Evolutionary conservation across 208 protist species (phyloP).

Genomic region (Leptomonas pyrrhocoris): DNA sequence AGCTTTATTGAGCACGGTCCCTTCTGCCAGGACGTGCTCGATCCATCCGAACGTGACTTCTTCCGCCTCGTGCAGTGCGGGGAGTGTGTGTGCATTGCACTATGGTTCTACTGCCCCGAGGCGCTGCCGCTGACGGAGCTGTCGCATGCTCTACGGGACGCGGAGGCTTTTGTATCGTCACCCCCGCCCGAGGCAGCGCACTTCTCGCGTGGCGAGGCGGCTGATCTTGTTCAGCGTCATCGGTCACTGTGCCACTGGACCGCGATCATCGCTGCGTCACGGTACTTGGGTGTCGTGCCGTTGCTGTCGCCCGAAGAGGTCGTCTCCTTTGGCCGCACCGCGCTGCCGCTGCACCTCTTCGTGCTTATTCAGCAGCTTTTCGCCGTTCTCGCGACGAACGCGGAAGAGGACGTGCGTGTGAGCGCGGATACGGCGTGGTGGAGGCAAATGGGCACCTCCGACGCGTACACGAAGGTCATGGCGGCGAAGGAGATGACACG

Average conservation of each 20-base stretch:
- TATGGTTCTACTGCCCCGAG: slow-evolving; percentile 69
- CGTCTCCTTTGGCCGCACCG: slow-evolving; percentile 36
- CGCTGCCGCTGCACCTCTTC: slow-evolving; percentile 76
- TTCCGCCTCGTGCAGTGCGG: slow-evolving; percentile 41
- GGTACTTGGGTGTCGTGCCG: slow-evolving; percentile 49
- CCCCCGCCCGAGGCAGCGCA: not conserved
- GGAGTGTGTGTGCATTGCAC: slow-evolving; percentile 41
- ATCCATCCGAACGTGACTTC: slow-evolving; percentile 32
- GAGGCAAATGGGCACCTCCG: slow-evolving; percentile 23
- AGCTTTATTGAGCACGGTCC: slow-evolving; percentile 23
- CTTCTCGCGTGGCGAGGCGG: not conserved
- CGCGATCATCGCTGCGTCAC: slow-evolving; percentile 14
- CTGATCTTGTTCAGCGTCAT: slow-evolving; percentile 11
- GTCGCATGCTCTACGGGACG: slow-evolving; percentile 1
- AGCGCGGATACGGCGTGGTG: slow-evolving; percentile 37
- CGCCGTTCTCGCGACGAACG: slow-evolving; percentile 63
- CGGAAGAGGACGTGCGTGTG: slow-evolving; percentile 56
- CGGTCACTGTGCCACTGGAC: slow-evolving; percentile 37
- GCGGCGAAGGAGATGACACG: not conserved
- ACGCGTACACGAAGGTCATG: slow-evolving; percentile 11
- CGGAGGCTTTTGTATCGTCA: not conserved
- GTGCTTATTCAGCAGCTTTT: slow-evolving; percentile 73
- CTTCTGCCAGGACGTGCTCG: slow-evolving; percentile 24
- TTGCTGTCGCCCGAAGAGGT: slow-evolving; percentile 62
- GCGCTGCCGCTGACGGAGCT: slow-evolving; percentile 37